These are phyloP conservation scores for Aspergillus tubingensis DNA, from an alignment of 2,329 filamentous ascomycete species.

Conservation along the genomic window DNA sequence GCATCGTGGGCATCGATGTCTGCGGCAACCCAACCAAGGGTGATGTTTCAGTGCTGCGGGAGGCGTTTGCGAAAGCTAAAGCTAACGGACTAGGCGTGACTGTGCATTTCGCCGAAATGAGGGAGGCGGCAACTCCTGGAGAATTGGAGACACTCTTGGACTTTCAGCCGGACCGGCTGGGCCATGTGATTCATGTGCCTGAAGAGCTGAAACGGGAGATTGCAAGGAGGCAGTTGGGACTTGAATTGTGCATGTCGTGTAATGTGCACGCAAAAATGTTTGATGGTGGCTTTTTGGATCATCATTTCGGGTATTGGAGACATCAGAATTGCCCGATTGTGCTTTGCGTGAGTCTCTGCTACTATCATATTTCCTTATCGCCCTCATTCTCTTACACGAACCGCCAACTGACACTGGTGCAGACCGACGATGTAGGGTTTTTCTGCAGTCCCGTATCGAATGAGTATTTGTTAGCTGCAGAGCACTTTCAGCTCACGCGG, in stretches of 20 bases:
- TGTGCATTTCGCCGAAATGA: conserved; percentile 75
- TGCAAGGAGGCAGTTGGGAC: conserved; percentile 56
- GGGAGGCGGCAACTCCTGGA: conserved; percentile 55
- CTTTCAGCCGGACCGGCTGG: conserved; percentile 69
- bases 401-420: conserved; percentile 19
- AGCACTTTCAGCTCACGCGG: conserved; percentile 64
- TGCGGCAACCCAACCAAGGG: conserved; percentile 73
- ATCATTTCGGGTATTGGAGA: conserved; percentile 77
- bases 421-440: conserved; percentile 84
- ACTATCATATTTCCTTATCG: background rate
- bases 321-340: conserved; percentile 62
- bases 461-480: conserved; percentile 72
- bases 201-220: conserved; percentile 62
- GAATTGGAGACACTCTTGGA: conserved; percentile 67
- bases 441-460: conserved; percentile 76
- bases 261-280: conserved; percentile 78
- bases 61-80: conserved; percentile 61
- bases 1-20: conserved; percentile 74
- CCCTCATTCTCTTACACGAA: background rate
- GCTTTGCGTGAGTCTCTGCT: conserved; percentile 62
- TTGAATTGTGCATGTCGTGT: conserved; percentile 78
- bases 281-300: conserved; percentile 62
- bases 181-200: conserved; percentile 76
- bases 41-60: conserved; percentile 60
- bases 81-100: conserved; percentile 63